Percentiles rank a stretch among this genome's conserved stretches.
phyloP scores from a whole-genome alignment of 371 early-diverging fungal species.

The Smittium culicis region DNA sequence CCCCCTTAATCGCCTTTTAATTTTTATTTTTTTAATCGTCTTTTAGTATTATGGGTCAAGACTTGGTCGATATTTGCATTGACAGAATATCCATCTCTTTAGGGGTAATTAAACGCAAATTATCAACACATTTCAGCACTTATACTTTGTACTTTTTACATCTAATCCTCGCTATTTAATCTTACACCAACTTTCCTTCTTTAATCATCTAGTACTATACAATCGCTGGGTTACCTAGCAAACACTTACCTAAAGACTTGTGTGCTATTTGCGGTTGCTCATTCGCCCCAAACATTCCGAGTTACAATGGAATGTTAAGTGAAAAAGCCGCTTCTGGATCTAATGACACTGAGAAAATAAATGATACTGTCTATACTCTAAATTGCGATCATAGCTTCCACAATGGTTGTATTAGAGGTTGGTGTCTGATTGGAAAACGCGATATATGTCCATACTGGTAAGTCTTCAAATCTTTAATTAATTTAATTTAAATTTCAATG shows the following conservation, averaged over 20 bases:
- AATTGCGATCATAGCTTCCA: conserved; percentile 29
- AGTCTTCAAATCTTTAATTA: not conserved
- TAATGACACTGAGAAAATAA: not conserved
- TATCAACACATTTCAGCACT: too few species aligned
- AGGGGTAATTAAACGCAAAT: too few species aligned
- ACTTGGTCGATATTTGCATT: conserved; percentile 26
- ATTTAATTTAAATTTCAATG: not conserved
- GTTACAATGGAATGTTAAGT: conserved; percentile 2
- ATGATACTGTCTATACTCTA: conserved; percentile 22
- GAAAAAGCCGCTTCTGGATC: not conserved
- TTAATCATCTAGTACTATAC: conserved; percentile 15
- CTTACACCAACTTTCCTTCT: not conserved
- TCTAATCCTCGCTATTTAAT: not conserved
- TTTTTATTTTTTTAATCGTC: not conserved
- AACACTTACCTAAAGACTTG: conserved; percentile 19
- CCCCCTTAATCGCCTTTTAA: not conserved
- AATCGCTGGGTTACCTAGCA: conserved; percentile 21
- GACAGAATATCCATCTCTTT: conserved; percentile 29
- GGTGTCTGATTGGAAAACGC: conserved; percentile 31
- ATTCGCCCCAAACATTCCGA: conserved; percentile 8
- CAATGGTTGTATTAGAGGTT: conserved; percentile 31
- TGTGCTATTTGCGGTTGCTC: conserved; percentile 29
- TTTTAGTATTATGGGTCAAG: conserved; percentile 24
- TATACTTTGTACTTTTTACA: not conserved
- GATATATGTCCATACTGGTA: conserved; percentile 29